Conservation (phyloP, 139 green algal genomes). For the Micromonas commoda region DNA sequence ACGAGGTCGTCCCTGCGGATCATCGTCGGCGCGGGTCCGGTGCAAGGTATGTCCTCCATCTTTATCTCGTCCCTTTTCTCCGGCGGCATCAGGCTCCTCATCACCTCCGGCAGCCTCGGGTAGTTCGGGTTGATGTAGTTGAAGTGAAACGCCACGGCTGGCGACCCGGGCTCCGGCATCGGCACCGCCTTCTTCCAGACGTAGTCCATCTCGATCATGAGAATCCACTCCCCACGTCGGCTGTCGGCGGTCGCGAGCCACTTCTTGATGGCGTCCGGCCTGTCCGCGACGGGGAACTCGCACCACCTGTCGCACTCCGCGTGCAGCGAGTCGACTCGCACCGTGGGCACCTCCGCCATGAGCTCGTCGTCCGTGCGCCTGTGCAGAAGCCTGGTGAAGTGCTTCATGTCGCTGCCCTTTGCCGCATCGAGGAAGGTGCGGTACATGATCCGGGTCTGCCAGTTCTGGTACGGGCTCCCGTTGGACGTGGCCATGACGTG, state of each 20-base stretch:
- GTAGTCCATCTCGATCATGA: slow-evolving; percentile 23
- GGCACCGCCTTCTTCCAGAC: slow-evolving; percentile 5
- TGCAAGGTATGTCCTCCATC: background rate
- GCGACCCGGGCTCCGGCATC: background rate
- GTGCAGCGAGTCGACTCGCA: slow-evolving; percentile 47
- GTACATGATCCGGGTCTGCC: slow-evolving; percentile 83
- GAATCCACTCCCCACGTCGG: background rate
- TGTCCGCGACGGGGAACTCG: slow-evolving; percentile 76
- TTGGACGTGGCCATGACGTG: slow-evolving; percentile 77
- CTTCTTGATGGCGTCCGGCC: slow-evolving; percentile 70
- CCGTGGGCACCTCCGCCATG: slow-evolving; percentile 15
- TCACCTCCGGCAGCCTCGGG: slow-evolving; percentile 7
- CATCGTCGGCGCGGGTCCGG: background rate
- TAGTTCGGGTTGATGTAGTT: slow-evolving; percentile 20
- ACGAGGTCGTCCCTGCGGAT: background rate
- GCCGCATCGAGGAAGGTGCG: slow-evolving; percentile 47
- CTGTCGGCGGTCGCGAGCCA: slow-evolving; percentile 36
- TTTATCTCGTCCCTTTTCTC: background rate
- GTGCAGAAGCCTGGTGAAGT: slow-evolving; percentile 83
- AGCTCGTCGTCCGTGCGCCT: slow-evolving; percentile 33
- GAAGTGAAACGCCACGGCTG: slow-evolving; percentile 17
- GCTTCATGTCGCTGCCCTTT: slow-evolving; percentile 41
- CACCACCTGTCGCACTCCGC: slow-evolving; percentile 71
- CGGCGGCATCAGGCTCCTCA: background rate
- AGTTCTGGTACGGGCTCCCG: slow-evolving; percentile 81